Evolutionary conservation across 2,329 filamentous ascomycete genomes (phyloP).

Genomic region (Botrytis aclada): DNA sequence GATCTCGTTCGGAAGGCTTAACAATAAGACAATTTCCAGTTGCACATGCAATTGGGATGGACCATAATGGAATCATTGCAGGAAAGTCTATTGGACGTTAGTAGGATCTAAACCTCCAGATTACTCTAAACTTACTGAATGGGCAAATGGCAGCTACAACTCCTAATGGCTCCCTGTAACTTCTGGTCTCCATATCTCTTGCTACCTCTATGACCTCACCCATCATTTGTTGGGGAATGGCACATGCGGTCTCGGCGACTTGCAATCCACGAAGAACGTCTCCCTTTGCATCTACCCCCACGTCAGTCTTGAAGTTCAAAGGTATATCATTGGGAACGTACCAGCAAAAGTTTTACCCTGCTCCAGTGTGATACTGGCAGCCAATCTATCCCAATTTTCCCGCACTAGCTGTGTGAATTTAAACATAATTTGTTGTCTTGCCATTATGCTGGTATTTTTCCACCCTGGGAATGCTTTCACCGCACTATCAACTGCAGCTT

Average conservation of each 20-base stretch:
- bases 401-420: slow-evolving; percentile 76
- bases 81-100: slow-evolving; percentile 64
- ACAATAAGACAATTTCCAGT: slow-evolving; percentile 81
- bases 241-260: slow-evolving; percentile 79
- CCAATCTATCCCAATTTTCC: slow-evolving; percentile 81
- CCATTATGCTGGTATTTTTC: slow-evolving; percentile 68
- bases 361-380: slow-evolving; percentile 81
- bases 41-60: slow-evolving; percentile 78
- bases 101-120: background rate
- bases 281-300: slow-evolving; percentile 62
- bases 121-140: slow-evolving; percentile 59
- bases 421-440: slow-evolving; percentile 83
- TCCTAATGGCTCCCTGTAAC: slow-evolving; percentile 77
- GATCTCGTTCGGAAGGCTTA: slow-evolving; percentile 84
- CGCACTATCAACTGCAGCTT: slow-evolving; percentile 71
- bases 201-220: slow-evolving; percentile 81
- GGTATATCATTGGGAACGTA: slow-evolving; percentile 21
- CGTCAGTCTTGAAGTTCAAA: background rate
- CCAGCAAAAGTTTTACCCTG: slow-evolving; percentile 81
- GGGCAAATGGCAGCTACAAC: slow-evolving; percentile 83
- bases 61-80: slow-evolving; percentile 92
- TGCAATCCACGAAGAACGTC: slow-evolving; percentile 80
- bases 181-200: slow-evolving; percentile 86
- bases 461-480: slow-evolving; percentile 72
- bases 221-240: slow-evolving; percentile 76